Percentiles rank a stretch among this genome's conserved stretches.
These are phyloP conservation scores for Lathyrus sativus DNA, from an alignment of 306 rosid species.

Conservation along the genomic window DNA sequence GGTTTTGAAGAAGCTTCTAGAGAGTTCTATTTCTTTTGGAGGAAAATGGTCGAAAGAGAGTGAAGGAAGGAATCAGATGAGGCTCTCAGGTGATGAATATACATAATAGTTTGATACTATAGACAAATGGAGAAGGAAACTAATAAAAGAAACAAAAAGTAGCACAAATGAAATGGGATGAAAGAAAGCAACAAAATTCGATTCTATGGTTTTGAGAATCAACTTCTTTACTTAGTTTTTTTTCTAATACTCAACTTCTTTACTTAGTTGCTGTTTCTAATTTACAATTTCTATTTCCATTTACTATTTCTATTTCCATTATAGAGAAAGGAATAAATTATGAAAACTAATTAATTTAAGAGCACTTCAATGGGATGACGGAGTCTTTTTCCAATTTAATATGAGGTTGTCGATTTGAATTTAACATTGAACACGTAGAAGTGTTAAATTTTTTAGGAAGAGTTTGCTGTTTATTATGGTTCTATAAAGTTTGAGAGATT, in stretches of 20 bases:
- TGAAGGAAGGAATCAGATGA: constrained; percentile 26
- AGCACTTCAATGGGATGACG: no score
- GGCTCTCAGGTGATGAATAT: constrained; percentile 20
- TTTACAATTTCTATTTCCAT: neutral
- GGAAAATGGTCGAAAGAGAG: constrained; percentile 29
- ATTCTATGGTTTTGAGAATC: neutral
- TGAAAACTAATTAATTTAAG: no score
- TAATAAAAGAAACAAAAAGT: neutral
- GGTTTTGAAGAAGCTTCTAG: constrained; percentile 39
- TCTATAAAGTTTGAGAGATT: no score
- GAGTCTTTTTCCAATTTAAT: no score
- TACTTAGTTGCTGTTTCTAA: neutral
- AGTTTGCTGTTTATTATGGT: no score
- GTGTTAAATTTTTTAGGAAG: no score
- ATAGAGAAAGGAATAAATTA: neutral
- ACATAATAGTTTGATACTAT: neutral
- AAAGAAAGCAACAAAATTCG: constrained; percentile 3
- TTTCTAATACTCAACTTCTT: neutral
- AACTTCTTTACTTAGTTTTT: neutral
- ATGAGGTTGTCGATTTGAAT: no score
- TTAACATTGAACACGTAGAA: no score
- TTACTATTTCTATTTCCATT: neutral
- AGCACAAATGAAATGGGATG: neutral
- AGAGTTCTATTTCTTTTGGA: neutral
- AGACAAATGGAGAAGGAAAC: constrained; percentile 13